Conservation (phyloP, 2,329 filamentous ascomycete species). For the Pseudogymnoascus sp. region DNA sequence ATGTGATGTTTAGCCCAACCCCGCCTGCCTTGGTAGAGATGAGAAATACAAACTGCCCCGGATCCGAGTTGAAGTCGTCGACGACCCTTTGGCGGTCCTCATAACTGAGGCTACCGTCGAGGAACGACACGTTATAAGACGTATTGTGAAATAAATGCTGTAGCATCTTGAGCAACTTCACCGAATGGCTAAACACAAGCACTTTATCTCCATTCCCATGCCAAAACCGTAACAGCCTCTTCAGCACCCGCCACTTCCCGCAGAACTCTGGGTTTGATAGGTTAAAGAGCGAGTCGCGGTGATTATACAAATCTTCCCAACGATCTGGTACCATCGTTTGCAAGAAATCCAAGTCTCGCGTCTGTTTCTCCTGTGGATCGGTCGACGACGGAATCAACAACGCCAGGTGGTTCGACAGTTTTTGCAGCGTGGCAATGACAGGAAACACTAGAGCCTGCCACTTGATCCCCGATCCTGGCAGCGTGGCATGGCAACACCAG, state of each 20-base stretch:
- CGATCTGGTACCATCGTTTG: constrained; percentile 64
- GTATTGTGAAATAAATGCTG: constrained; percentile 81
- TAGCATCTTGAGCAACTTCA: constrained; percentile 74
- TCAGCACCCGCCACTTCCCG: constrained; percentile 91
- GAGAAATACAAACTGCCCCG: constrained; percentile 84
- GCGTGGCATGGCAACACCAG: constrained; percentile 64
- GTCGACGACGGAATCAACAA: constrained; percentile 63
- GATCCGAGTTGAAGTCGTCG: constrained; percentile 84
- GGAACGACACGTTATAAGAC: constrained; percentile 81
- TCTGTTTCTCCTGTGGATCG: constrained; percentile 63
- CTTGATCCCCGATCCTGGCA: constrained; percentile 38
- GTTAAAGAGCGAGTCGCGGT: constrained; percentile 69
- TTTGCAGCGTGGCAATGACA: constrained; percentile 71
- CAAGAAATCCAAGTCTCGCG: constrained; percentile 67
- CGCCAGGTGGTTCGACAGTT: constrained; percentile 87
- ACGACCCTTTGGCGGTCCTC: constrained; percentile 76
- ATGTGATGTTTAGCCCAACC: constrained; percentile 91
- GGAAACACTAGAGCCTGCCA: constrained; percentile 75
- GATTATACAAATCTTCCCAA: constrained; percentile 66
- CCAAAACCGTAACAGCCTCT: constrained; percentile 83
- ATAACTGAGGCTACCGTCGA: constrained; percentile 77
- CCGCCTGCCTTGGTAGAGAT: constrained; percentile 92
- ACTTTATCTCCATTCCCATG: constrained; percentile 86
- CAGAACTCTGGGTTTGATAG: constrained; percentile 86
- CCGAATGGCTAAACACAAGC: constrained; percentile 88